phyloP scores from a whole-genome alignment of 768 basidiomycete genomes.

The Pleurotus djamor region DNA sequence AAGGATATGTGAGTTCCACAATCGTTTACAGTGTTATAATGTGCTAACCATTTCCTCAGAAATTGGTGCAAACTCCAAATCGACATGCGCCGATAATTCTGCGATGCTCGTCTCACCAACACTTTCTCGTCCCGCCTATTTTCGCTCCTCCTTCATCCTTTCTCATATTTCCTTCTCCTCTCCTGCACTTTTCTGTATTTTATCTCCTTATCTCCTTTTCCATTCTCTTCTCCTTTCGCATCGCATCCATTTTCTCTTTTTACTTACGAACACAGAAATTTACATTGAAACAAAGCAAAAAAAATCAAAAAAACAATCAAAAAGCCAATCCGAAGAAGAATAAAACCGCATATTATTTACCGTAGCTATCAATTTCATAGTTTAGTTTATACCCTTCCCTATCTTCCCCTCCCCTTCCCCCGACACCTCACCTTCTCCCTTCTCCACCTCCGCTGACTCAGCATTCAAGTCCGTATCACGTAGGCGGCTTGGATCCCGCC shows the following conservation, averaged over 20 bases:
- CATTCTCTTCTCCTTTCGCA: background rate
- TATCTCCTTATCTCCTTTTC: background rate
- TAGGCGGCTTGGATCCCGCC: too few relatives aligned
- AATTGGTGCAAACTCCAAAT: background rate
- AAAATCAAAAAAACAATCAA: background rate
- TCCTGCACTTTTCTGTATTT: background rate
- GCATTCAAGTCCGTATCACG: too few relatives aligned
- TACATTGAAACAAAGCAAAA: background rate
- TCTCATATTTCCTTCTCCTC: background rate
- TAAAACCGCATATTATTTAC: too few relatives aligned
- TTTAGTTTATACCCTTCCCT: too few relatives aligned
- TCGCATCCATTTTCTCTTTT: background rate
- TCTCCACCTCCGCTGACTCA: too few relatives aligned
- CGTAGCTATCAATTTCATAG: too few relatives aligned
- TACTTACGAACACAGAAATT: background rate
- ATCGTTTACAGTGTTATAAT: background rate
- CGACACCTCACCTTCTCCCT: too few relatives aligned
- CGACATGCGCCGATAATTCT: background rate
- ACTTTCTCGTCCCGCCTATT: background rate
- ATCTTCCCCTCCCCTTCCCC: too few relatives aligned
- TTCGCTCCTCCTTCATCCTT: background rate
- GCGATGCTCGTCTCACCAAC: too few relatives aligned
- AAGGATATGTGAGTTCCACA: background rate
- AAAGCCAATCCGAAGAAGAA: too few relatives aligned
- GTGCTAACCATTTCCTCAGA: background rate